Evolutionary conservation across 495 filamentous ascomycete genomes (phyloP), one percentile per base, ranked within the genome.

Genomic region (Lepraria neglecta): DNA sequence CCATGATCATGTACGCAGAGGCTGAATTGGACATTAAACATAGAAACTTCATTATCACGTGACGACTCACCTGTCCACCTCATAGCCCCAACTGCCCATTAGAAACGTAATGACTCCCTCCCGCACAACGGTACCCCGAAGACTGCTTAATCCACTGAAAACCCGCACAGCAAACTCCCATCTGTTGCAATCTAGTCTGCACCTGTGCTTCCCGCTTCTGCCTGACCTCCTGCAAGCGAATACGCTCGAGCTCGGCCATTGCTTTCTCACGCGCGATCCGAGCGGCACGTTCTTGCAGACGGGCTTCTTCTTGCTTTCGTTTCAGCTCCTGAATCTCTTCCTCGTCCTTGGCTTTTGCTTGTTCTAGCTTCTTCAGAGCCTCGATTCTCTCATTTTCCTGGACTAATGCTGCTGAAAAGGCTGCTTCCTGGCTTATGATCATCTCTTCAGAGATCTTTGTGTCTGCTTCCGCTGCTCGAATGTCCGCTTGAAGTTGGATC

Each of bases 401-500:
- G 27, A 1, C 27, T n/a, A 27, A 21, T 52, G 14, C 30, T 31
- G 48, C 14, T 9, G 48, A 52, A 15, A 30, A 52, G 17, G 6
- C 48, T 2, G 3, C 14, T 12, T 45, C 43, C 6, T 45, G 43
- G 24, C 24, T 24, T 2, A 1, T 24, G 24, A 24, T 24, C 24
- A 1, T 2, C 1, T 24, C 24, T 2, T 24, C 24, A 19, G 48
- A 47, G 19, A 21, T 50, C 7, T 30, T 40, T 15, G 17, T 9
- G 9, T n/a, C 15, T 12, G 27, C 21, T n/a, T 71, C 67, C 2
- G 72, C 70, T 1, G 69, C 72, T 3, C 69, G 59, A 43, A 73
- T 77, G 69, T 84, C 80, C 0, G 58, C 65, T 60, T 83, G 74
- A 0, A 89, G 76, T 56, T 82, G 80, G 17, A 74, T 63, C 86